These are phyloP conservation scores for Delonix regia DNA, from an alignment of 306 rosid species.

Conservation along the genomic window DNA sequence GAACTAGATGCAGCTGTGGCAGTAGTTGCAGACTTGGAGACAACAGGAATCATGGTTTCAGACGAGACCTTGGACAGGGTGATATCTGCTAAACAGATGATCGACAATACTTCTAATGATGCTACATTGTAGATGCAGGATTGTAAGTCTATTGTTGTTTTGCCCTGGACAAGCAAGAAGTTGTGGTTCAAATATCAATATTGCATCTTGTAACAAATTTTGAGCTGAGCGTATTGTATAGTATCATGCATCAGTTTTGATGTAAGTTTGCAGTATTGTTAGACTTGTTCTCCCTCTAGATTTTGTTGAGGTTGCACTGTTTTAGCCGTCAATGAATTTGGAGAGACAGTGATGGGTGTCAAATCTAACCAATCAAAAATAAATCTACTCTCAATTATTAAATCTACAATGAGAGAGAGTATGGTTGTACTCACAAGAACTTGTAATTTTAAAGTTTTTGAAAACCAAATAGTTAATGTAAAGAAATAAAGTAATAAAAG, in stretches of 20 bases:
- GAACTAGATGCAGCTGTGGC: conserved; percentile 97
- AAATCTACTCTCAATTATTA: no score
- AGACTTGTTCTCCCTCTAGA: background rate
- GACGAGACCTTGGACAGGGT: conserved; percentile 86
- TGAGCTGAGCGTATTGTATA: conserved; percentile 38
- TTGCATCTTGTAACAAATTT: conserved; percentile 35
- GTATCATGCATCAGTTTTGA: conserved; percentile 8
- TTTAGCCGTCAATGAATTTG: no score
- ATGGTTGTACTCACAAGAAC: no score
- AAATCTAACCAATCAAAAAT: no score
- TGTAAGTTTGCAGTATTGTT: background rate
- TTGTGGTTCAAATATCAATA: conserved; percentile 8
- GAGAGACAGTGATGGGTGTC: no score
- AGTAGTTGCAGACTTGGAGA: conserved; percentile 87
- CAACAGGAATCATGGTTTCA: conserved; percentile 75
- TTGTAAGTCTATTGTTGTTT: conserved; percentile 20
- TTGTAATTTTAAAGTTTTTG: no score
- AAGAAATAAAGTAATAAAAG: no score
- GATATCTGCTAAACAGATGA: conserved; percentile 64
- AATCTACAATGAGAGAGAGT: no score
- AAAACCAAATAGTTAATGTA: no score
- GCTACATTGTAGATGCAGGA: conserved; percentile 15
- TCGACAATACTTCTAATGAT: conserved; percentile 32
- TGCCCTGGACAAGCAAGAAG: background rate
- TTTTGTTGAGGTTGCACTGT: background rate